These are phyloP conservation scores for Sutorius eximius DNA, from an alignment of 1,284 basidiomycete genomes.

Conservation along the genomic window DNA sequence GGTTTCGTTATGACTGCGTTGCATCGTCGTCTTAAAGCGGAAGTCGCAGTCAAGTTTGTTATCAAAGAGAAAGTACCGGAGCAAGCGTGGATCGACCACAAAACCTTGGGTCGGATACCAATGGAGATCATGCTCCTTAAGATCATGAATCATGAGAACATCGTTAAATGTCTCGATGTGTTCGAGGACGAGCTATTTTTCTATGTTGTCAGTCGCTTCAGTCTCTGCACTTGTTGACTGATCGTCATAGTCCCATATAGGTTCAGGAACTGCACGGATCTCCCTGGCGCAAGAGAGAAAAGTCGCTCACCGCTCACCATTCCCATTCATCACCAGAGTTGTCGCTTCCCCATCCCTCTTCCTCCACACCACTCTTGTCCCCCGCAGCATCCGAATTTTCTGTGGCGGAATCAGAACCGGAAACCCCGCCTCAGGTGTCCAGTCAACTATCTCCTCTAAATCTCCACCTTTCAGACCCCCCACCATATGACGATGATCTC, in stretches of 20 bases:
- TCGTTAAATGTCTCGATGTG: constrained; percentile 80
- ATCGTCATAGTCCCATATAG: constrained; percentile 39
- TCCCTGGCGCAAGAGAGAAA: constrained; percentile 64
- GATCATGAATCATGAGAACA: constrained; percentile 73
- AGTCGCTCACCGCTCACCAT: constrained; percentile 13
- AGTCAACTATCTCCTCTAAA: constrained; percentile 24
- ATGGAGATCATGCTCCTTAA: constrained; percentile 80
- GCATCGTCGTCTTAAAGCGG: constrained; percentile 52
- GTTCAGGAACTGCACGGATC: constrained; percentile 91
- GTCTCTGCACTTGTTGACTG: constrained; percentile 3
- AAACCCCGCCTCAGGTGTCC: constrained; percentile 42
- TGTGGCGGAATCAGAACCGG: constrained; percentile 41
- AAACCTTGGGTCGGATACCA: constrained; percentile 62
- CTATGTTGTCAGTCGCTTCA: constrained; percentile 66
- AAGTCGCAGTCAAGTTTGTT: constrained; percentile 94
- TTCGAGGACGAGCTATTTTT: constrained; percentile 84
- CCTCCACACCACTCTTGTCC: constrained; percentile 57
- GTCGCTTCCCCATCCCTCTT: constrained; percentile 37
- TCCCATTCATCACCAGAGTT: constrained; percentile 25
- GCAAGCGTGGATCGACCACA: constrained; percentile 77
- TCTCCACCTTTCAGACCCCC: constrained; percentile 22
- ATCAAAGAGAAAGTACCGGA: constrained; percentile 81
- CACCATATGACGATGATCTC: constrained; percentile 7
- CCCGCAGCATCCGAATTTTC: constrained; percentile 53
- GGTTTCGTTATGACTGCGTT: constrained; percentile 87